phyloP scores from a whole-genome alignment of 2,329 filamentous ascomycete genomes.

The Fusarium stilboides region DNA sequence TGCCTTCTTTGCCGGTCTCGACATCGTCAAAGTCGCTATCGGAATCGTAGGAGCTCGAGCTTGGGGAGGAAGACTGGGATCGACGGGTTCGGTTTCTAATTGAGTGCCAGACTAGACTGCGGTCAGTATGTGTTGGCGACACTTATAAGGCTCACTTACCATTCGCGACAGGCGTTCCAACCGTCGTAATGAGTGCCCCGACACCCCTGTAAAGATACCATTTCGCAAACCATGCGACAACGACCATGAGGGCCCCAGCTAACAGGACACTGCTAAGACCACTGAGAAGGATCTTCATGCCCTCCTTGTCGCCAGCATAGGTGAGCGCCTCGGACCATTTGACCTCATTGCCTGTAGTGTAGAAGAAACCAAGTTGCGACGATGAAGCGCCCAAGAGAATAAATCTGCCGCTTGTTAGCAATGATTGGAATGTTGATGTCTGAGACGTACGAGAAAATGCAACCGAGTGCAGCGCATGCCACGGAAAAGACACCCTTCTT shows the following conservation, averaged over 20 bases:
- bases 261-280: slow-evolving; percentile 48
- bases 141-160: slow-evolving; percentile 27
- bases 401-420: slow-evolving; percentile 40
- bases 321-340: slow-evolving; percentile 52
- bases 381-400: slow-evolving; percentile 51
- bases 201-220: slow-evolving; percentile 45
- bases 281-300: slow-evolving; percentile 53
- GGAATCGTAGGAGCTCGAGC: slow-evolving; percentile 33
- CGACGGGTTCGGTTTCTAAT: slow-evolving; percentile 23
- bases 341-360: slow-evolving; percentile 52
- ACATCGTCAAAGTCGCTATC: slow-evolving; percentile 38
- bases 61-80: slow-evolving; percentile 12
- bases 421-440: accelerated
- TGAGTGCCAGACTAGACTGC: slow-evolving; percentile 33
- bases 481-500: slow-evolving; percentile 47
- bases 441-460: slow-evolving; percentile 48
- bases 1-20: slow-evolving; percentile 36
- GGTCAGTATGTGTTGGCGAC: slow-evolving; percentile 10
- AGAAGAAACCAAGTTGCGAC: slow-evolving; percentile 54
- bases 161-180: slow-evolving; percentile 39
- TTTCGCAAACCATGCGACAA: slow-evolving; percentile 47
- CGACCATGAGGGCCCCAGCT: slow-evolving; percentile 42
- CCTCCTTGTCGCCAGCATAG: slow-evolving; percentile 52
- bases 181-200: slow-evolving; percentile 39
- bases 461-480: slow-evolving; percentile 42